A percentile compares a stretch with the other conserved stretches of the same genome.
Evolutionary conservation across 768 basidiomycete species (phyloP).

Genomic region (Infundibulicybe gibba): DNA sequence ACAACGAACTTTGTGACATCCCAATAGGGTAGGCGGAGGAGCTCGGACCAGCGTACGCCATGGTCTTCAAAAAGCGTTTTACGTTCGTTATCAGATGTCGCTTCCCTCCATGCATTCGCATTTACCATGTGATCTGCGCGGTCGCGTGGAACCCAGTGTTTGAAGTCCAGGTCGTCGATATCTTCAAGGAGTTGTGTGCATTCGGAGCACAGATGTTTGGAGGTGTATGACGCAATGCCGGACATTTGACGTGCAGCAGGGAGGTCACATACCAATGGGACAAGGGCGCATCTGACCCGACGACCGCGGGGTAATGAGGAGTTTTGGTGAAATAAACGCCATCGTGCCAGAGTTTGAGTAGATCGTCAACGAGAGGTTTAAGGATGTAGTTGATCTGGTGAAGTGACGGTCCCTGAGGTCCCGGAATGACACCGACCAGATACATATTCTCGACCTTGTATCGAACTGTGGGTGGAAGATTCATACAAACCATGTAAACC

Average conservation of each 20-base stretch:
- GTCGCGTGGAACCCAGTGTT: constrained; percentile 6
- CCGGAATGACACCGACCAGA: constrained; percentile 32
- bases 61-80: constrained; percentile 11
- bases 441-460: constrained; percentile 35
- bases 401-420: constrained; percentile 30
- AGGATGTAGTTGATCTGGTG: constrained; percentile 33
- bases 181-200: constrained; percentile 17
- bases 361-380: constrained; percentile 30
- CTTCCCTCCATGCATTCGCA: constrained; percentile 14
- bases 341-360: constrained; percentile 26
- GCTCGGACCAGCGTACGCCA: constrained; percentile 25
- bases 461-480: constrained; percentile 26
- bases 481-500: constrained; percentile 29
- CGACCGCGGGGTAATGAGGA: constrained; percentile 16
- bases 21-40: constrained; percentile 26
- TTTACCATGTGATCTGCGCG: not conserved
- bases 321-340: constrained; percentile 26
- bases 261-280: constrained; percentile 31
- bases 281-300: constrained; percentile 19
- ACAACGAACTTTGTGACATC: constrained; percentile 16
- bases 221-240: constrained; percentile 13
- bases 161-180: constrained; percentile 13
- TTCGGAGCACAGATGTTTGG: constrained; percentile 15
- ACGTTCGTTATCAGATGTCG: constrained; percentile 8
- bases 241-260: constrained; percentile 21